Evolutionary conservation across 2,329 filamentous ascomycete species (phyloP), one percentile per base, ranked within the genome.

Genomic region (Amphichorda felina): DNA sequence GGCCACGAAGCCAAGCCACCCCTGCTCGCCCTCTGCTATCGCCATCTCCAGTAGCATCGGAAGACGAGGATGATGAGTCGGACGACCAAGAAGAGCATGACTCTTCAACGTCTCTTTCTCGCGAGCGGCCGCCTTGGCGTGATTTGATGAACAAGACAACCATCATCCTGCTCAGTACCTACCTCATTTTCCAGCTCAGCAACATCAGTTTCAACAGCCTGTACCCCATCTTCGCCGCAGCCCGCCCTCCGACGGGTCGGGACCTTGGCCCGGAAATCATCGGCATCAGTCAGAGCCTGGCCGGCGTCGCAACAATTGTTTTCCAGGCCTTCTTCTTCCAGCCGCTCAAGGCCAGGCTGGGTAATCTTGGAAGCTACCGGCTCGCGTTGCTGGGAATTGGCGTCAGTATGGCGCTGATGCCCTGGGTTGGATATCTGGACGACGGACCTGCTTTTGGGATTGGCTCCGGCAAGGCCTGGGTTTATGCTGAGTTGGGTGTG

Each of bases 201-300:
- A 96, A 96, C 55, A 86, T 95, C 44, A 87, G 86, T 4, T 98
- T 88, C 69, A 95, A 94, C 58, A 89, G 85, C 14, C 66, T 98
- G 0, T 98, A 93, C 49, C 91, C 91, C 1, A 89, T 96, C 36
- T 98, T 96, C 48, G 84, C 81, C 1, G 79, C 88, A 37, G 77
- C 82, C 0, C 57, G 71, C 1, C 67, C 77, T 0, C 91, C 91
- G 0, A 79, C 79, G 0, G 91, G 91, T 14, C 80, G 91, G 28
- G 67, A 70, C 1, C 65, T 96, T 4, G 71, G 71, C 1, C 85
- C 89, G 0, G 71, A 76, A 38, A 85, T 83, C 40, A 94, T 96
- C 30, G 91, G 91, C 1, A 59, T 94, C 14, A 84, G 82, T 1
- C 66, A 95, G 35, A 89, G 84, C 0, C 79, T 94, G 41, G 85